phyloP scores from a whole-genome alignment of 306 rosid species.

The Acacia crassicarpa region DNA sequence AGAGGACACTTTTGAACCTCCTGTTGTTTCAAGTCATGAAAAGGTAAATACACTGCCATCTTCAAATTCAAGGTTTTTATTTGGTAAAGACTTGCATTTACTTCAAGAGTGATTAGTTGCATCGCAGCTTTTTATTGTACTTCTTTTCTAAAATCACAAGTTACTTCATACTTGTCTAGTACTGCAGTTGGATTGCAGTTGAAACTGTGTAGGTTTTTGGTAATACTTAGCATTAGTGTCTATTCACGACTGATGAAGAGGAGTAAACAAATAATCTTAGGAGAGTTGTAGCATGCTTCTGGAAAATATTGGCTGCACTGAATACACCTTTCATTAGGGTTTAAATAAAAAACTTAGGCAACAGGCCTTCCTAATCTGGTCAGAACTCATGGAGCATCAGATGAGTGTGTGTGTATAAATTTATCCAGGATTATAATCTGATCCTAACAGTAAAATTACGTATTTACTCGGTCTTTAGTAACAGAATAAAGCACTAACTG shows the following conservation, averaged over 20 bases:
- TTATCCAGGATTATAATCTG: not conserved
- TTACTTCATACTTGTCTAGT: not conserved
- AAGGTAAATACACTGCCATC: constrained; percentile 51
- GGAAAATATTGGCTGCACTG: not conserved
- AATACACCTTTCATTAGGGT: not conserved
- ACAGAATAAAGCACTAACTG: not conserved
- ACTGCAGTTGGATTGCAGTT: constrained; percentile 2
- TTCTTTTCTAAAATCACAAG: constrained; percentile 4
- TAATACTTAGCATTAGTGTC: not conserved
- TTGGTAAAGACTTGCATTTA: not conserved
- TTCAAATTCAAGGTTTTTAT: constrained; percentile 1
- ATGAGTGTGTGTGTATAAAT: not conserved
- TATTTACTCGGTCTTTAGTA: not conserved
- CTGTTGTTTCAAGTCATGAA: constrained; percentile 73
- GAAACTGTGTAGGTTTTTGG: not conserved
- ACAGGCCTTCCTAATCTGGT: not conserved
- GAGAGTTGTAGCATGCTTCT: not conserved
- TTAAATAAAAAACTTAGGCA: not conserved
- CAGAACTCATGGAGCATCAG: not conserved
- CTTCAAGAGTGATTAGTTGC: not conserved
- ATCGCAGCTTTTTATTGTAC: not conserved
- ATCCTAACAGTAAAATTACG: not conserved
- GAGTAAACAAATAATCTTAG: not conserved
- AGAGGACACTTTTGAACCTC: constrained; percentile 86
- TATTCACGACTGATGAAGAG: not conserved